Base-by-base conservation (phyloP, 2,329 filamentous ascomycete genomes). In the Diaporthe sp. region DNA sequence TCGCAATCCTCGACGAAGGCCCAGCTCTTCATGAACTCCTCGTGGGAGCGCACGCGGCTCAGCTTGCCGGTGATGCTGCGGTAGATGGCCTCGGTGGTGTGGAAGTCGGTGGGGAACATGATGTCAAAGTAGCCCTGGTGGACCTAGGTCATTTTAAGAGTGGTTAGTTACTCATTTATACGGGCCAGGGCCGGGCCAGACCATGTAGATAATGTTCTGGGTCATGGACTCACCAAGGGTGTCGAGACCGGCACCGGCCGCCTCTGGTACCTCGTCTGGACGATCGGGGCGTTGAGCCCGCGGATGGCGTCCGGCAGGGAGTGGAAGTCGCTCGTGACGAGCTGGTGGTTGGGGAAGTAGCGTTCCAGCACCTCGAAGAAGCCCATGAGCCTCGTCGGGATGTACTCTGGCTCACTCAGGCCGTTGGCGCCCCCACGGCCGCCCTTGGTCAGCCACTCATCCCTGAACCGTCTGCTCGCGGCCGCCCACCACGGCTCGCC, bases 111-210 rank as follows among this genome's bases (percentile, higher is more conserved):
- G 0, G 97, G 97, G 86, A 99, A 99, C 82, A 99, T 92, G 80
- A 99, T 98, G 83, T 99, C 97, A 82, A 99, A 99, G 85, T 98
- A 98, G 61, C 97, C 97, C 86, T 99, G 97, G 83, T 98, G 96
- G 65, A 98, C 95, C 95, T 97, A 15, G 2, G 19, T 12, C 5
- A n/a, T 34, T 22, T 42, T 31, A 25, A n/a, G 1, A 2, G 37
- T n/a, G 42, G 25, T 61, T 25, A 58, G 37, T 37, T 57, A 25
- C 13, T 25, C 22, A 22, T 22, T n/a, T 17, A 28, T n/a, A 6
- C 22, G 31, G 19, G 31, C 31, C 34, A 34, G 34, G 34, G 34
- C 34, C 34, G 22, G 34, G 28, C 9, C 22, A 3, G n/a, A 6
- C 13, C 34, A 19, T 3, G 34, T 34, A 55, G 31, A 15, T 19